These are phyloP conservation scores for Podila clonocystis DNA, from an alignment of 192 early-diverging fungal genomes.

Conservation along the genomic window DNA sequence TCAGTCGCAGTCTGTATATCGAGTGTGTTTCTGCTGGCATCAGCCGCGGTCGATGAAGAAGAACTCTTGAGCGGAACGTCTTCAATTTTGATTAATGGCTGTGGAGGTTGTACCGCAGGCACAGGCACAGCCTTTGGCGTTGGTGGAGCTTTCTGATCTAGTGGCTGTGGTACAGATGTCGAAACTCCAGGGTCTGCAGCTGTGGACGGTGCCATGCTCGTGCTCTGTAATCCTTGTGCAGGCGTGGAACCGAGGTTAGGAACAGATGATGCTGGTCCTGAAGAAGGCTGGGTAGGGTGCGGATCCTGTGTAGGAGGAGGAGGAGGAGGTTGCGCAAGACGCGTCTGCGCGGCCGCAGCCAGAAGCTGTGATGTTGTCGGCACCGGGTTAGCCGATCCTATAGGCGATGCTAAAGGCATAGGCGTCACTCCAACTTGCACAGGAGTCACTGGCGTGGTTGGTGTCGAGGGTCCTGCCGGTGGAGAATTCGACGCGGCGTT, in stretches of 20 bases:
- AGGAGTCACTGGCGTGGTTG: background rate
- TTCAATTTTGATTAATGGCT: too few relatives aligned
- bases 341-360: background rate
- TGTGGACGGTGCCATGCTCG: background rate
- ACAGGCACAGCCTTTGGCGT: too few relatives aligned
- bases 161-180: too few relatives aligned
- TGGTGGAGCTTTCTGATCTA: too few relatives aligned
- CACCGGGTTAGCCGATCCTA: slow-evolving; percentile 15
- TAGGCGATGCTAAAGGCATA: slow-evolving; percentile 10
- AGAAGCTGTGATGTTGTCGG: slow-evolving; percentile 5
- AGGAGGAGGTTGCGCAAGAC: background rate
- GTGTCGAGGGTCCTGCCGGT: background rate
- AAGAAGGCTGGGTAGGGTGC: background rate
- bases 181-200: too few relatives aligned
- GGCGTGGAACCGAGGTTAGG: too few relatives aligned
- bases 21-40: slow-evolving; percentile 5
- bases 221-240: too few relatives aligned
- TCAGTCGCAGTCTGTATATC: background rate
- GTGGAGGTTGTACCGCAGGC: too few relatives aligned
- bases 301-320: background rate
- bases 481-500: background rate
- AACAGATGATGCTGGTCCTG: background rate
- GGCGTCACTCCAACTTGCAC: background rate
- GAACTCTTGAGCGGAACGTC: too few relatives aligned
- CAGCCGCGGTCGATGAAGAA: too few relatives aligned